Evolutionary conservation across 2,329 filamentous ascomycete species (phyloP), one percentile per base, ranked within the genome.

Genomic region (Aspergillus nomiae): DNA sequence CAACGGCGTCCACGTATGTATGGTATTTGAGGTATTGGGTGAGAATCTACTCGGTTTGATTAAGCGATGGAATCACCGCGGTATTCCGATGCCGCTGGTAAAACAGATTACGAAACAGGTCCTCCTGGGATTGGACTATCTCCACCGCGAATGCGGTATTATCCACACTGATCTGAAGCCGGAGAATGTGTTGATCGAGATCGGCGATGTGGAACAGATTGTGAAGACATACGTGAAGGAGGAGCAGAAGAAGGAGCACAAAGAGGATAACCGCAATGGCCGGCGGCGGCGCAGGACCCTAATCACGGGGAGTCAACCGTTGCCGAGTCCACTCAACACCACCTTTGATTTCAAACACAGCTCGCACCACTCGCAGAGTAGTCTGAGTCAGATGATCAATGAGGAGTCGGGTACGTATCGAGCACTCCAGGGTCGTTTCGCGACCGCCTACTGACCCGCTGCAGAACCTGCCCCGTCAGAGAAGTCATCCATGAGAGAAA

Each of bases 91-190:
- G 89, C 87, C 92, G 19, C 85, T 99, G 16, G 95, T 98, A 76
- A 97, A 97, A 84, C 95, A 98, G 78, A 99, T 99, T 79, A 96
- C 95, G 34, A 98, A 98, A 80, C 95, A 99, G 81, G 95, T 98
- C 11, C 85, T 99, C 55, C 87, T 99, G 32, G 95, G 95, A 46
- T 85, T 99, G 67, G 95, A 99, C 79, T 98, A 98, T 77, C 86
- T 99, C 45, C 95, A 99, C 78, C 89, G 95, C 72, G 94, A 99
- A 81, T 99, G 95, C 80, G 95, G 95, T 75, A 98, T 99, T 81
- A 97, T 99, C 74, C 95, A 99, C 80, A 98, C 95, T 64, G 94
- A 97, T 76, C 82, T 98, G 70, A 97, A 99, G 80, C 95, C 95
- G 55, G 95, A 99, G 77, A 99, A 99, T 75, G 95, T 99, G 36